These are phyloP conservation scores for Candida vartiovaarae DNA, from an alignment of 805 yeast genomes.

Conservation along the genomic window DNA sequence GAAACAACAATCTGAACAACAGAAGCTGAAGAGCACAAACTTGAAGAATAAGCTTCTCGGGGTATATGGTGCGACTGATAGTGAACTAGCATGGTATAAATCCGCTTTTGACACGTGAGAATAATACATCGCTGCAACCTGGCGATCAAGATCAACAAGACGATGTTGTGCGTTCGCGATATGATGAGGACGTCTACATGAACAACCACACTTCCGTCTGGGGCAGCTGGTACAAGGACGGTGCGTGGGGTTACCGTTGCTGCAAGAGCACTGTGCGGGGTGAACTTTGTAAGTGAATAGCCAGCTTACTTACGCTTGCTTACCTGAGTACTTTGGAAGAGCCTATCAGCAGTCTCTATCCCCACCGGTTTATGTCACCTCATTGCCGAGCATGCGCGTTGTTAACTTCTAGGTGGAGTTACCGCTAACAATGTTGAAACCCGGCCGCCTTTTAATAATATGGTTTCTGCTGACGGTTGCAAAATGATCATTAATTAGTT, in stretches of 20 bases:
- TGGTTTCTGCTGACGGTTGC: too few species aligned
- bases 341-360: too few species aligned
- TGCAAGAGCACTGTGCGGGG: constrained; percentile 29
- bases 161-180: constrained; percentile 21
- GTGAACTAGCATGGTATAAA: background rate
- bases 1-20: constrained; percentile 27
- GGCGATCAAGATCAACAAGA: constrained; percentile 10
- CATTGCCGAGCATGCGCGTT: too few species aligned
- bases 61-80: constrained; percentile 4
- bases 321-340: too few species aligned
- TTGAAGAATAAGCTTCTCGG: constrained; percentile 24
- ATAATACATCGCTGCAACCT: background rate
- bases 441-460: too few species aligned
- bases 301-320: too few species aligned
- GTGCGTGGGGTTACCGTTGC: constrained; percentile 39
- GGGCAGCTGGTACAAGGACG: constrained; percentile 37
- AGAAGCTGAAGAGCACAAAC: constrained; percentile 22
- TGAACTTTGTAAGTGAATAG: constrained; percentile 25
- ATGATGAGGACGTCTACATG: constrained; percentile 30
- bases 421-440: too few species aligned
- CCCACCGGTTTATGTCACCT: too few species aligned
- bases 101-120: background rate
- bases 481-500: too few species aligned
- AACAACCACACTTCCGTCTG: constrained; percentile 35
- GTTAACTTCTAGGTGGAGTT: too few species aligned